These are phyloP conservation scores for Diplotaxis tenuifolia DNA, from an alignment of 345 rosid species.

Conservation along the genomic window DNA sequence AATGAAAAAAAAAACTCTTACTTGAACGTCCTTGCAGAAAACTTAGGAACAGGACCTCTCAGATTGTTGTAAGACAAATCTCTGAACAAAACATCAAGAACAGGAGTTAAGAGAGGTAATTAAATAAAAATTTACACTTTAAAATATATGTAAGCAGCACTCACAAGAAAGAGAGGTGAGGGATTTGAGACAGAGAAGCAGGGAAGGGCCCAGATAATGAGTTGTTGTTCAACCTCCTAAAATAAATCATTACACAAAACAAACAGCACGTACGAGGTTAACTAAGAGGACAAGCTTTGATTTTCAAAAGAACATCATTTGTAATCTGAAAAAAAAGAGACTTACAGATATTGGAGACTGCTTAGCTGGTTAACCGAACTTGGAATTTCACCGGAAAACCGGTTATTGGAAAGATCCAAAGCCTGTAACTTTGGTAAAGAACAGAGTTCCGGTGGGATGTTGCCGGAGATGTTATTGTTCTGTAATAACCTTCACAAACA, in stretches of 20 bases:
- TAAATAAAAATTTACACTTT: background rate
- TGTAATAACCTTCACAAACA: constrained; percentile 65
- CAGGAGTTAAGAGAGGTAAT: constrained; percentile 1
- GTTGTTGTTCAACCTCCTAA: constrained; percentile 93
- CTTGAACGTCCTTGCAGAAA: constrained; percentile 81
- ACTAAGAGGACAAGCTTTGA: background rate
- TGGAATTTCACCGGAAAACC: constrained; percentile 63
- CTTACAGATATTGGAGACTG: constrained; percentile 77
- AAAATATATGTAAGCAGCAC: constrained; percentile 39
- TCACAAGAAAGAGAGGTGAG: constrained; percentile 85
- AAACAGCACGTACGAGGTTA: constrained; percentile 26
- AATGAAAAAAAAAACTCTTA: constrained; percentile 25
- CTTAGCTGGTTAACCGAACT: constrained; percentile 51
- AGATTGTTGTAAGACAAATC: constrained; percentile 95
- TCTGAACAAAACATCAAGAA: constrained; percentile 46
- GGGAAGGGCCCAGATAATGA: constrained; percentile 85
- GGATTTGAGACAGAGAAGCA: constrained; percentile 61
- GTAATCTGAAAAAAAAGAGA: background rate
- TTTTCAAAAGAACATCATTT: background rate
- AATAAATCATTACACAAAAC: constrained; percentile 40
- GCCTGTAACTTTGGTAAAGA: constrained; percentile 66
- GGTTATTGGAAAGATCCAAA: constrained; percentile 82
- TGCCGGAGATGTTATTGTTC: constrained; percentile 87
- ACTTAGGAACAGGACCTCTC: constrained; percentile 79
- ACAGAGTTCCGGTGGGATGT: constrained; percentile 69